Conservation (phyloP, 371 early-diverging fungal species). For the Mucor saturninus region DNA sequence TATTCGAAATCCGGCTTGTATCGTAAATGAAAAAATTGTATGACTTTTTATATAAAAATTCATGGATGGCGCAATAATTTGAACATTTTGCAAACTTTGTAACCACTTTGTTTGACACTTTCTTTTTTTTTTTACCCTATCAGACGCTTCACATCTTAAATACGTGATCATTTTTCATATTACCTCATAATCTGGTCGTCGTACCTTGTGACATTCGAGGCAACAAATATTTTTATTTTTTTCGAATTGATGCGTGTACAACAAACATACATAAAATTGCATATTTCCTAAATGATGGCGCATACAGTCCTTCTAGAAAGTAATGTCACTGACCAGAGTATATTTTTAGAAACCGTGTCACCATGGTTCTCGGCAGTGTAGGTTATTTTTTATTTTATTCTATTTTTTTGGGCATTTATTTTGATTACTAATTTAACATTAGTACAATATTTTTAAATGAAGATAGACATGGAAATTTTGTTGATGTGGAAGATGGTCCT, state of each 20-base stretch:
- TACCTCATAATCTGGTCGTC: slow-evolving; percentile 1
- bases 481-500: slow-evolving; percentile 14
- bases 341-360: no score
- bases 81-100: slow-evolving; percentile 9
- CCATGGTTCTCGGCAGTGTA: no score
- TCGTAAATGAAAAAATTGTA: slow-evolving; percentile 1
- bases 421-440: no score
- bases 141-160: neutral
- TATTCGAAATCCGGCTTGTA: slow-evolving; percentile 3
- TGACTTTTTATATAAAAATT: neutral
- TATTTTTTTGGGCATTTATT: no score
- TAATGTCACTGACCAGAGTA: no score
- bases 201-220: no score
- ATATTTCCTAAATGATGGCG: no score
- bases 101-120: slow-evolving; percentile 7
- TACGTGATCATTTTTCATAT: slow-evolving; percentile 10
- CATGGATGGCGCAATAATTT: slow-evolving; percentile 12
- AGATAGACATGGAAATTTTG: slow-evolving; percentile 26
- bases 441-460: slow-evolving; percentile 22
- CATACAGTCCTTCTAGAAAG: neutral
- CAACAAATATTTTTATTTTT: no score
- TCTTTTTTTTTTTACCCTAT: neutral
- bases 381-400: no score
- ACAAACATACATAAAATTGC: no score
- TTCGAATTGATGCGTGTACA: no score